Evolutionary conservation across 1,139 yeast genomes (phyloP).

Genomic region (Lodderomyces margitis): DNA sequence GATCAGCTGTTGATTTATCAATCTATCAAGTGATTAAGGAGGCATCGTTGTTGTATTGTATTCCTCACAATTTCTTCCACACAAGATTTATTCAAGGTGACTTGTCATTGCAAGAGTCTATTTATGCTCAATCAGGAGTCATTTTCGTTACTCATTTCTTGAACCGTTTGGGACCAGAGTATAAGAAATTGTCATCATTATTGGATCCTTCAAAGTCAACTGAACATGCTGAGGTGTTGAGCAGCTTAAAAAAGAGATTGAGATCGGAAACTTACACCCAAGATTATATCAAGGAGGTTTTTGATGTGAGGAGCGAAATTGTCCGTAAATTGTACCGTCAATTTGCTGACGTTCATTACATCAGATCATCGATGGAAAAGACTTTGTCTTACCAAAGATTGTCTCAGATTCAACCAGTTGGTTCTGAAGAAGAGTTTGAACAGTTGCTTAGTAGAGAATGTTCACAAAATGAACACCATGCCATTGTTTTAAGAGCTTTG

Average conservation of each 20-base stretch:
- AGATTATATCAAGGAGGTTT: constrained; percentile 74
- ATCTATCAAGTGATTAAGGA: constrained; percentile 92
- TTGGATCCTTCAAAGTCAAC: constrained; percentile 61
- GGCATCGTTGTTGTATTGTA: constrained; percentile 86
- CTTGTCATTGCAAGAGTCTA: constrained; percentile 88
- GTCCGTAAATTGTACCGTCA: constrained; percentile 84
- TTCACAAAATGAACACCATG: constrained; percentile 78
- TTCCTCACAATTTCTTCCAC: constrained; percentile 85
- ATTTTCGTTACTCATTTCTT: constrained; percentile 92
- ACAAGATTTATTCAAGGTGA: constrained; percentile 70
- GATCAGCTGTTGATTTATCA: constrained; percentile 58
- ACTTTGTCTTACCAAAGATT: constrained; percentile 89
- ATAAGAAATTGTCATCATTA: constrained; percentile 62
- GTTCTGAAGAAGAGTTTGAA: constrained; percentile 73
- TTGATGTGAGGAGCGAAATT: constrained; percentile 67
- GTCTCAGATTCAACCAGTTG: constrained; percentile 71
- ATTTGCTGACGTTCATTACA: constrained; percentile 89
- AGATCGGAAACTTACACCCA: constrained; percentile 94
- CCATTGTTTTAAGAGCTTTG: constrained; percentile 77
- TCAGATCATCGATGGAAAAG: constrained; percentile 68
- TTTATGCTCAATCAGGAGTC: constrained; percentile 92
- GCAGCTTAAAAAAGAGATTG: constrained; percentile 80
- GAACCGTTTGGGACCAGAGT: constrained; percentile 92
- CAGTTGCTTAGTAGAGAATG: constrained; percentile 65
- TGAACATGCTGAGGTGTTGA: constrained; percentile 72